Evolutionary conservation across 192 early-diverging fungal genomes (phyloP).

Genomic region (Coemansia sp.): DNA sequence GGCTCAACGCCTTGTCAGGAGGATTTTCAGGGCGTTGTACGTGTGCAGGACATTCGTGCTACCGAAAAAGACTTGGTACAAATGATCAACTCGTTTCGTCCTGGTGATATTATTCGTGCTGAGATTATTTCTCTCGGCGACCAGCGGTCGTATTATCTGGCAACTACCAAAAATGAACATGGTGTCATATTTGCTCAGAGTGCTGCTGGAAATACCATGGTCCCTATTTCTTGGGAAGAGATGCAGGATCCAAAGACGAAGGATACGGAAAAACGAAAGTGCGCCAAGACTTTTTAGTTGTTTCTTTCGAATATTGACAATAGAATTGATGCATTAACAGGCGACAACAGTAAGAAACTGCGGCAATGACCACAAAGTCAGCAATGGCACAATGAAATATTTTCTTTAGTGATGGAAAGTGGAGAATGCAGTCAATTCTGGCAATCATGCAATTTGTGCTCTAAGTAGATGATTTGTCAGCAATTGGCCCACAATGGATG

Average conservation of each 20-base stretch:
- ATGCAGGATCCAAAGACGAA: constrained; percentile 96
- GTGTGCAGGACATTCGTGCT: constrained; percentile 90
- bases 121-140: constrained; percentile 93
- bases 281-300: constrained; percentile 79
- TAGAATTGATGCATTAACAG: no score
- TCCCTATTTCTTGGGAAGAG: constrained; percentile 96
- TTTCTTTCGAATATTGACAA: not conserved
- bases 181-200: constrained; percentile 94
- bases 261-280: constrained; percentile 85
- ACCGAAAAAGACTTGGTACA: constrained; percentile 94
- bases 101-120: constrained; percentile 88
- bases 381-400: no score
- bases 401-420: no score
- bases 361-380: no score
- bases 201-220: constrained; percentile 77
- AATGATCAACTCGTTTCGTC: constrained; percentile 86
- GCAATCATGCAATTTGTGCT: no score
- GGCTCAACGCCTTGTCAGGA: constrained; percentile 73
- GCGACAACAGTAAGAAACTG: no score
- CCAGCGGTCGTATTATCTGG: constrained; percentile 82
- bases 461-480: no score
- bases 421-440: no score
- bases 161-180: constrained; percentile 89
- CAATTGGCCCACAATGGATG: no score
- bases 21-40: constrained; percentile 87